Evolutionary conservation across 306 rosid genomes (phyloP).

Genomic region (Vicia faba): DNA sequence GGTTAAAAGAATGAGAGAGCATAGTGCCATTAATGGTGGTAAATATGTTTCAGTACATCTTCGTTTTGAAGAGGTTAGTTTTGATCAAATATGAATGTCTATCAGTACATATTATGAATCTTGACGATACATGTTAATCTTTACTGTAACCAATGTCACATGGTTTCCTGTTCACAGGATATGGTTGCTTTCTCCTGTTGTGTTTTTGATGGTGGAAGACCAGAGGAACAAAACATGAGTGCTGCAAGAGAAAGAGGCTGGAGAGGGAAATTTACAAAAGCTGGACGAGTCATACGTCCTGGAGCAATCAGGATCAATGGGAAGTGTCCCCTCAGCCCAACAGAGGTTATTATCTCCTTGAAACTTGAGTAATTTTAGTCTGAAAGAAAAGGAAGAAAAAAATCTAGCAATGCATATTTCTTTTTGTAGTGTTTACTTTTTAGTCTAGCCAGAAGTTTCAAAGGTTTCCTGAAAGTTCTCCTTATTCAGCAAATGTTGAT

Average conservation of each 20-base stretch:
- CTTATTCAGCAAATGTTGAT: neutral
- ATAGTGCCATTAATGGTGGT: slow-evolving; percentile 77
- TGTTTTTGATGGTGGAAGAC: slow-evolving; percentile 83
- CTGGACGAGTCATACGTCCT: slow-evolving; percentile 94
- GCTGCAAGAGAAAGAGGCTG: slow-evolving; percentile 99
- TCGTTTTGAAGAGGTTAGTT: slow-evolving; percentile 94
- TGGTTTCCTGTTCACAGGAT: slow-evolving; percentile 59
- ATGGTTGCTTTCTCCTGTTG: slow-evolving; percentile 99
- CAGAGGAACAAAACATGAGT: slow-evolving; percentile 77
- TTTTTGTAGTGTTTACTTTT: slow-evolving; percentile 13
- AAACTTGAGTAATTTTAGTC: neutral
- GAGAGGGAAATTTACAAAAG: slow-evolving; percentile 96
- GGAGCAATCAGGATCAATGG: slow-evolving; percentile 95
- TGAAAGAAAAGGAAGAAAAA: slow-evolving; percentile 23
- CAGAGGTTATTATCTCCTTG: slow-evolving; percentile 66
- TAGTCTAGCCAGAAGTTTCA: slow-evolving; percentile 30
- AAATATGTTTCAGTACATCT: slow-evolving; percentile 94
- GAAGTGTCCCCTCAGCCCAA: slow-evolving; percentile 97
- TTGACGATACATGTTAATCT: slow-evolving; percentile 26
- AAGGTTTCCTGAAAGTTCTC: slow-evolving; percentile 13
- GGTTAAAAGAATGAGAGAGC: slow-evolving; percentile 86
- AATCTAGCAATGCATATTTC: slow-evolving; percentile 23
- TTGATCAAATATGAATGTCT: slow-evolving; percentile 28
- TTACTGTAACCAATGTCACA: slow-evolving; percentile 34
- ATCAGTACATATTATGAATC: slow-evolving; percentile 14